Evolutionary conservation across 2,329 filamentous ascomycete genomes (phyloP), one percentile per base, ranked within the genome.

Genomic region (Neurospora sp.): DNA sequence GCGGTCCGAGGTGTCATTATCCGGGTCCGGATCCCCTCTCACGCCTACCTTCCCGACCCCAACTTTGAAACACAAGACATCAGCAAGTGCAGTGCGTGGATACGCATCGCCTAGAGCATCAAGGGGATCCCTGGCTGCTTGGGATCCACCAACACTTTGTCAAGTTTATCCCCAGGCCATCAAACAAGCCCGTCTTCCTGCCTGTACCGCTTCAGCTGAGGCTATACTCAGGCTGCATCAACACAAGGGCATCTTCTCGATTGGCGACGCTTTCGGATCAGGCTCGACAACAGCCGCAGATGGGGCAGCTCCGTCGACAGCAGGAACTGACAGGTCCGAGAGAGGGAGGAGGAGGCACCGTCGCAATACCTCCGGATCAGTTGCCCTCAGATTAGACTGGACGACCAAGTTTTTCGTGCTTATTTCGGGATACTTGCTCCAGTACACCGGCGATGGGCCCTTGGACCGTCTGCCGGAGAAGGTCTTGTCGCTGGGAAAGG

Each of bases 101-200:
- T 74, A 73, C 15, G 71, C 76, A 7, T 38, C 70, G 5, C 67
- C 72, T 8, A 73, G 73, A 13, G 70, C 58, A 3, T 46, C 68
- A 67, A 70, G 78, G 69, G 80, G 79, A 38, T 76, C 79, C 3
- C 73, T 83, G 33, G 78, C 81, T 4, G 79, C 80, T 13, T 92
- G 89, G 89, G 86, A 87, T 70, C 86, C 90, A 17, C 92, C 93
- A 7, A 92, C 93, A 1, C 82, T 97, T 13, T 96, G 94, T 78
- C 91, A 97, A 78, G 93, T 92, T 13, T 97, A 93, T 77, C 91
- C 92, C 0, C 93, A 97, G 79, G 89, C 93, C 2, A 86, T 93
- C 74, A 93, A 91, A 76, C 88, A 96, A 78, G 89, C 88, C 11
- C 88, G 86, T 17, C 82, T 97, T 3, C 86, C 89, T 36, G 86